phyloP scores from a whole-genome alignment of 345 rosid genomes.

The Eutrema japonicum region DNA sequence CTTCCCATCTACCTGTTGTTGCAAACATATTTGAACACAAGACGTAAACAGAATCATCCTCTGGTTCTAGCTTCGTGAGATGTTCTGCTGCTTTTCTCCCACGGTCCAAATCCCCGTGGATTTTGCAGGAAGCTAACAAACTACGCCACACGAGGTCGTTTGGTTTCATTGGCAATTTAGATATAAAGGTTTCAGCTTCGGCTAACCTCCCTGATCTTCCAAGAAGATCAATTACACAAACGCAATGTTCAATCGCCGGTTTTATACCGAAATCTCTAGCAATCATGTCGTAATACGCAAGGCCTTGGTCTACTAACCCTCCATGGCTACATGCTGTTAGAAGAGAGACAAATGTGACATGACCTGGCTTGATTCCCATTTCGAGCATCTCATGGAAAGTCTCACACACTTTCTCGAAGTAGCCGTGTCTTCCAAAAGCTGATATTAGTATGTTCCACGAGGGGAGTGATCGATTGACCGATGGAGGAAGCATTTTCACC shows the following conservation, averaged over 20 bases:
- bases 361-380: conserved; percentile 66
- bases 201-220: conserved; percentile 80
- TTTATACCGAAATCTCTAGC: conserved; percentile 58
- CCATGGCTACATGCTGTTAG: conserved; percentile 91
- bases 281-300: conserved; percentile 65
- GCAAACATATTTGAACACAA: conserved; percentile 83
- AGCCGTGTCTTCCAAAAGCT: conserved; percentile 80
- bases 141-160: conserved; percentile 81
- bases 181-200: conserved; percentile 68
- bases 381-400: conserved; percentile 76
- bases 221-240: conserved; percentile 85
- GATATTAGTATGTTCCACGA: conserved; percentile 90
- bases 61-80: conserved; percentile 65
- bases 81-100: conserved; percentile 74
- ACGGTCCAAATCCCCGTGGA: conserved; percentile 69
- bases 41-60: conserved; percentile 84
- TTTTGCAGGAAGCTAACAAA: conserved; percentile 78
- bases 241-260: conserved; percentile 71
- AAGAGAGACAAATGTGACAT: conserved; percentile 86
- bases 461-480: conserved; percentile 52
- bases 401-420: conserved; percentile 61
- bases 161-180: conserved; percentile 70
- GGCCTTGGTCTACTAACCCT: conserved; percentile 82
- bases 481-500: conserved; percentile 57
- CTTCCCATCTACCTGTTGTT: conserved; percentile 83